A percentile compares a stretch with the other conserved stretches of the same genome.
These are phyloP conservation scores for Dryadomyces sulphureus DNA, from an alignment of 2,329 filamentous ascomycete species.

Conservation along the genomic window DNA sequence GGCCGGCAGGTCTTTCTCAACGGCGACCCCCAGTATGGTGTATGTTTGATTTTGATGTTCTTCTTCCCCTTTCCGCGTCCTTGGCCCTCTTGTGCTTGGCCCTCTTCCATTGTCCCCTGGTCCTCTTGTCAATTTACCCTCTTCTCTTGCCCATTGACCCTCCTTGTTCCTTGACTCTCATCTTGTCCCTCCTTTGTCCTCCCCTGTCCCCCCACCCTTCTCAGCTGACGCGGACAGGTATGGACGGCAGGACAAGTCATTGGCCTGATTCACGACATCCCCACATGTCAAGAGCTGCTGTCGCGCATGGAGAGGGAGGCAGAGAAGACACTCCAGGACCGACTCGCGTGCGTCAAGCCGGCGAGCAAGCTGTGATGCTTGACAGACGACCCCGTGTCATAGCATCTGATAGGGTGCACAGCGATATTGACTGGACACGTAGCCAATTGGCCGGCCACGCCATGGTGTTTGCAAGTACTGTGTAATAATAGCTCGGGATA, in stretches of 20 bases:
- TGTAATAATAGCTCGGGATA: too few relatives aligned
- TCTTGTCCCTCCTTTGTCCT: conserved; percentile 2
- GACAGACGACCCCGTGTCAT: too few relatives aligned
- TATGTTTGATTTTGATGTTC: too few relatives aligned
- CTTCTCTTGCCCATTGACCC: too few relatives aligned
- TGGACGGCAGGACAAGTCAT: conserved; percentile 98
- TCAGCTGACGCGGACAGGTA: conserved; percentile 40
- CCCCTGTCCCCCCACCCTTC: too few relatives aligned
- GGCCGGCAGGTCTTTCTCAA: conserved; percentile 85
- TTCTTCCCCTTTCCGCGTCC: too few relatives aligned
- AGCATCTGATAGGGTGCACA: too few relatives aligned
- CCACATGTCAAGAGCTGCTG: conserved; percentile 55
- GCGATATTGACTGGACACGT: too few relatives aligned
- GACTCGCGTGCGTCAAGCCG: conserved; percentile 37
- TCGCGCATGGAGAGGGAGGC: conserved; percentile 66
- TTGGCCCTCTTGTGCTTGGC: background rate
- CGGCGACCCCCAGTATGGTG: conserved; percentile 79
- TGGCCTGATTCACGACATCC: conserved; percentile 70
- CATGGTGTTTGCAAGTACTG: too few relatives aligned
- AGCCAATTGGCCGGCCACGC: too few relatives aligned
- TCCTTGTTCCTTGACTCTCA: conserved; percentile 2
- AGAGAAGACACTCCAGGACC: conserved; percentile 47
- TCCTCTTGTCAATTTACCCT: background rate
- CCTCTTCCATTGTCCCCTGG: too few relatives aligned
- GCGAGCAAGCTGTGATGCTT: conserved; percentile 40